A percentile compares a stretch with the other conserved stretches of the same genome.
Conservation (phyloP, 2,329 filamentous ascomycete genomes). For the Rhytidhysteron rufulum region DNA sequence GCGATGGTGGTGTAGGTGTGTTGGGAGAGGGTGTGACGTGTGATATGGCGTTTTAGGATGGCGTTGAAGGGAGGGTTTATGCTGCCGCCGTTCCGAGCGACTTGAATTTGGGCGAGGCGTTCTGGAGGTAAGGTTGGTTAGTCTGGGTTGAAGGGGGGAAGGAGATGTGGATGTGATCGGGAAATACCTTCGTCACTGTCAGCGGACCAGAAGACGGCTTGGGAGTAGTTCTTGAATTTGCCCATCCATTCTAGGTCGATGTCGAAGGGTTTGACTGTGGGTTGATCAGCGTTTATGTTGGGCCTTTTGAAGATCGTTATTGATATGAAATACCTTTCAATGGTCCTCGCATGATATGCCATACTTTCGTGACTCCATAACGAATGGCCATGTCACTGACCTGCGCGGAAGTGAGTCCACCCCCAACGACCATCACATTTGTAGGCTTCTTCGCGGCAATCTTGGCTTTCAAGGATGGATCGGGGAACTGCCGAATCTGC, state of each 20-base stretch:
- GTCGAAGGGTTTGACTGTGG: conserved; percentile 70
- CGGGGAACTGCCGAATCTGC: conserved; percentile 58
- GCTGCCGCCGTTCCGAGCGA: conserved; percentile 71
- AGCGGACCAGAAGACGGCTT: conserved; percentile 73
- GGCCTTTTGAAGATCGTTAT: not conserved
- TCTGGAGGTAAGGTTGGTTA: conserved; percentile 42
- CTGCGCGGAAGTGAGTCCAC: conserved; percentile 73
- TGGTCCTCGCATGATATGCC: conserved; percentile 62
- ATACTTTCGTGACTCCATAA: conserved; percentile 64
- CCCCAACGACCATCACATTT: conserved; percentile 67
- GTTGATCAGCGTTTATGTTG: not conserved
- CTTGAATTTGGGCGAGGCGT: conserved; percentile 60
- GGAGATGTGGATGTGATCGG: not conserved
- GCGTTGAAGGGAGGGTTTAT: conserved; percentile 67
- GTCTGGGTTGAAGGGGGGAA: not conserved
- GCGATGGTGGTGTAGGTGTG: conserved; percentile 56
- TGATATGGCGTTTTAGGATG: conserved; percentile 59
- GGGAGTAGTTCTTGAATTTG: conserved; percentile 75
- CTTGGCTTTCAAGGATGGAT: conserved; percentile 49
- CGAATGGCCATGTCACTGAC: conserved; percentile 64
- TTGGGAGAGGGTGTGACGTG: conserved; percentile 51
- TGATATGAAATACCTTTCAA: conserved; percentile 33
- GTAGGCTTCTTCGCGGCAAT: conserved; percentile 48
- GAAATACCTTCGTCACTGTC: conserved; percentile 59
- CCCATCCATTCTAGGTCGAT: conserved; percentile 75